Evolutionary conservation across 345 rosid genomes (phyloP).

Genomic region (Lepidium africanum): DNA sequence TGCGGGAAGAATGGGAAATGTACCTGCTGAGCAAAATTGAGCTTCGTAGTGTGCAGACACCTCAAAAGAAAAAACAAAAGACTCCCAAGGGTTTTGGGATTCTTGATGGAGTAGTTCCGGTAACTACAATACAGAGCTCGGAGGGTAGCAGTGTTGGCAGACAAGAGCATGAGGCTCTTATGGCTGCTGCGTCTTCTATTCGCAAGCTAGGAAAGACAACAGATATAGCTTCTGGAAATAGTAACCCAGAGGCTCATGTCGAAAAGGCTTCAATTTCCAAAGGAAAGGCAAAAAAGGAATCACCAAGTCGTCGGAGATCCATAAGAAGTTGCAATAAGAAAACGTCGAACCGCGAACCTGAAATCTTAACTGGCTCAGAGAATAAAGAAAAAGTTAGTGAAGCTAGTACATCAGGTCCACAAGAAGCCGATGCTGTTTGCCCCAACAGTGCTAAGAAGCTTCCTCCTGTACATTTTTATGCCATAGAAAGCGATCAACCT

Average conservation of each 20-base stretch:
- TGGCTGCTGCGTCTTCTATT: slow-evolving; percentile 72
- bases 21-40: slow-evolving; percentile 83
- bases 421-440: slow-evolving; percentile 3
- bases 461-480: slow-evolving; percentile 73
- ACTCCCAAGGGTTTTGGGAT: slow-evolving; percentile 87
- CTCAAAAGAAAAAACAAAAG: slow-evolving; percentile 70
- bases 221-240: slow-evolving; percentile 30
- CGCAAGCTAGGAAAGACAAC: slow-evolving; percentile 37
- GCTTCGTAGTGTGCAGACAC: slow-evolving; percentile 52
- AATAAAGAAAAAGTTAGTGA: slow-evolving; percentile 33
- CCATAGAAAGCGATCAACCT: slow-evolving; percentile 73
- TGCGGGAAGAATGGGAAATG: slow-evolving; percentile 92
- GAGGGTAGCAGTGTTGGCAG: slow-evolving; percentile 69
- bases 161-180: slow-evolving; percentile 67
- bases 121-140: slow-evolving; percentile 45
- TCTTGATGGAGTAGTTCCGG: slow-evolving; percentile 82
- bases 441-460: slow-evolving; percentile 33
- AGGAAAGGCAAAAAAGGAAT: slow-evolving; percentile 43
- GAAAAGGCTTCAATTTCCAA: slow-evolving; percentile 30
- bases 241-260: slow-evolving; percentile 34
- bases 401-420: slow-evolving; percentile 17
- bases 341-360: slow-evolving; percentile 26
- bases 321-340: slow-evolving; percentile 27
- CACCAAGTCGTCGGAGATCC: slow-evolving; percentile 17
- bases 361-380: slow-evolving; percentile 27